phyloP scores from a whole-genome alignment of 192 early-diverging fungal genomes.

The Coemansia furcata region DNA sequence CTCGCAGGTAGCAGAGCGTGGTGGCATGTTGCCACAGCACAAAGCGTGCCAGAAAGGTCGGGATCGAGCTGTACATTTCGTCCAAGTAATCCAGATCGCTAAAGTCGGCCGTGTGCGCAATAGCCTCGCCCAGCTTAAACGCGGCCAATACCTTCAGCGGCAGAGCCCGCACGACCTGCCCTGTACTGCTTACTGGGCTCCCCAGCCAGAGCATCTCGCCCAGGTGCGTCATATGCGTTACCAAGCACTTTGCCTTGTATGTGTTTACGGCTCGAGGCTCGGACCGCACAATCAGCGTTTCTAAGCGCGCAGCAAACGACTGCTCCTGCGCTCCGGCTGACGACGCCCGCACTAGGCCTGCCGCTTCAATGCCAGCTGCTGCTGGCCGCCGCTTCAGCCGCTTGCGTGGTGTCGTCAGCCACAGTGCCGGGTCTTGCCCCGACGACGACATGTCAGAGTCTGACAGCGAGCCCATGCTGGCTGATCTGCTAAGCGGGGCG shows the following conservation, averaged over 20 bases:
- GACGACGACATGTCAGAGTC: constrained; percentile 24
- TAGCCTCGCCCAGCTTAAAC: constrained; percentile 38
- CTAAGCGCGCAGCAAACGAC: constrained; percentile 39
- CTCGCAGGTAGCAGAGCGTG: constrained; percentile 35
- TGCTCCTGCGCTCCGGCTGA: constrained; percentile 5
- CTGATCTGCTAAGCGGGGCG: constrained; percentile 6
- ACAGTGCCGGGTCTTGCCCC: constrained; percentile 38
- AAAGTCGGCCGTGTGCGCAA: constrained; percentile 22
- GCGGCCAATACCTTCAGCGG: constrained; percentile 27
- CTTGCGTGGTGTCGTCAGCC: constrained; percentile 51
- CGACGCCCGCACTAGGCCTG: not conserved
- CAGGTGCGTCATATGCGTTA: constrained; percentile 33
- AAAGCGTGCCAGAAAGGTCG: constrained; percentile 33
- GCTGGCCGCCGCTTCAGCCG: constrained; percentile 15
- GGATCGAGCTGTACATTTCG: constrained; percentile 34
- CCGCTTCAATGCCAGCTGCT: not conserved
- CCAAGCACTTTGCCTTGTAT: constrained; percentile 30
- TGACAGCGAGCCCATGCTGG: constrained; percentile 34
- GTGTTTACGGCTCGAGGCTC: constrained; percentile 8
- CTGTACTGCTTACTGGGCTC: constrained; percentile 1
- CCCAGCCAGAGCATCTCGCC: constrained; percentile 49
- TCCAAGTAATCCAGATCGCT: constrained; percentile 44
- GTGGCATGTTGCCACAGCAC: constrained; percentile 47
- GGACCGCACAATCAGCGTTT: constrained; percentile 26
- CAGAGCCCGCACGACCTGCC: constrained; percentile 10